These are phyloP conservation scores for Diaporthe nobilis DNA, from an alignment of 2,329 filamentous ascomycete genomes.

Conservation along the genomic window DNA sequence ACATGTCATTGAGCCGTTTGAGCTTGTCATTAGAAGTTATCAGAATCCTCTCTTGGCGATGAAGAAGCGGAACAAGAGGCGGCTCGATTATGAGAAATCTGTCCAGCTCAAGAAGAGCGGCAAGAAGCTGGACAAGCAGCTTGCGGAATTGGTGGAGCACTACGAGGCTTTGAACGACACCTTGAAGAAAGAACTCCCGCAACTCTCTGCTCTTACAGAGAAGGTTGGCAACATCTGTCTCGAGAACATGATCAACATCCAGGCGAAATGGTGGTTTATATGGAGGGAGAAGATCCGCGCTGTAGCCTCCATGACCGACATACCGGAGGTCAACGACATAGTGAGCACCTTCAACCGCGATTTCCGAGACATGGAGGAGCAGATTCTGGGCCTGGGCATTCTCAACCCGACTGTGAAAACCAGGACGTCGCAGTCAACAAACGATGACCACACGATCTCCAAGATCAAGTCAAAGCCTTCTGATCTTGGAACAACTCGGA, in stretches of 20 bases:
- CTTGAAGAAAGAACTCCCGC: conserved; percentile 91
- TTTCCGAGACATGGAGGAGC: conserved; percentile 81
- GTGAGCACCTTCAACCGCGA: conserved; percentile 84
- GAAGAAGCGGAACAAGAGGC: conserved; percentile 94
- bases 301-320: conserved; percentile 77
- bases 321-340: conserved; percentile 80
- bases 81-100: conserved; percentile 88
- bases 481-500: conserved; percentile 63
- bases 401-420: conserved; percentile 80
- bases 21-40: conserved; percentile 65
- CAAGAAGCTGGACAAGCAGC: conserved; percentile 89
- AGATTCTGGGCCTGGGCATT: conserved; percentile 79
- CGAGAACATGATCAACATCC: conserved; percentile 86
- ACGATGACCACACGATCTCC: conserved; percentile 66
- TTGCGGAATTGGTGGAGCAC: conserved; percentile 86
- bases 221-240: conserved; percentile 87
- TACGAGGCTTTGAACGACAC: conserved; percentile 94
- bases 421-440: conserved; percentile 71
- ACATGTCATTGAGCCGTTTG: conserved; percentile 81
- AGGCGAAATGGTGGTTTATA: conserved; percentile 84
- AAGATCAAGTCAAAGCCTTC: conserved; percentile 64
- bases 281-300: conserved; percentile 87
- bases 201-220: conserved; percentile 84
- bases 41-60: conserved; percentile 89
- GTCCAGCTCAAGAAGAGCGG: conserved; percentile 83